Evolutionary conservation across 441 rosid species (phyloP).

Genomic region (Mallotus japonicus): DNA sequence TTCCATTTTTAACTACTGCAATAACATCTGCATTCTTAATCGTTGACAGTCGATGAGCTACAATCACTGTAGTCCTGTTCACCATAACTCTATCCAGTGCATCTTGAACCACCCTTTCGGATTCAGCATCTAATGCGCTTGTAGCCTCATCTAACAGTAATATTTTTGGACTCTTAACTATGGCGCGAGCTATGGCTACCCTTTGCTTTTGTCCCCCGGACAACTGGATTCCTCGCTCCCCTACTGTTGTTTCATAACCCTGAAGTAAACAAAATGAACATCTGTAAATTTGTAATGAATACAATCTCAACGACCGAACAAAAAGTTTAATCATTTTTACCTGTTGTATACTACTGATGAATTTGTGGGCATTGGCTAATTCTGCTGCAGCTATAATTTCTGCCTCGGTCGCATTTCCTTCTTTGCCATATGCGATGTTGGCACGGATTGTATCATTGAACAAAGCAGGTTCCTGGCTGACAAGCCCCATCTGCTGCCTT

Average conservation of each 20-base stretch:
- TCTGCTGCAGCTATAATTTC: slow-evolving; percentile 61
- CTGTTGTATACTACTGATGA: slow-evolving; percentile 66
- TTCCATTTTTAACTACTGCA: slow-evolving; percentile 61
- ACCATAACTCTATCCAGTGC: slow-evolving; percentile 57
- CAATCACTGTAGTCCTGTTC: slow-evolving; percentile 59
- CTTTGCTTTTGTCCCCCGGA: slow-evolving; percentile 79
- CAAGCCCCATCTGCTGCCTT: slow-evolving; percentile 71
- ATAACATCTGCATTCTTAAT: slow-evolving; percentile 59
- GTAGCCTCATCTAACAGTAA: slow-evolving; percentile 66
- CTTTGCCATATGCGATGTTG: slow-evolving; percentile 73
- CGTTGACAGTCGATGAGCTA: slow-evolving; percentile 64
- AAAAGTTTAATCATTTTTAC: slow-evolving; percentile 15
- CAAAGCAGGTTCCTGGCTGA: slow-evolving; percentile 69
- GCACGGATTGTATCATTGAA: slow-evolving; percentile 67
- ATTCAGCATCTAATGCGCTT: slow-evolving; percentile 71
- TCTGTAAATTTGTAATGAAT: neutral
- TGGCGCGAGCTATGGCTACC: slow-evolving; percentile 74
- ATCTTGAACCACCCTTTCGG: slow-evolving; percentile 67
- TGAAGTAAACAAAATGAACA: slow-evolving; percentile 15
- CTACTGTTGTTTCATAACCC: slow-evolving; percentile 67
- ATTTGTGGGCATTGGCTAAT: slow-evolving; percentile 68
- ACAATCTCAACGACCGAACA: neutral
- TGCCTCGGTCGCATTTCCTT: slow-evolving; percentile 53
- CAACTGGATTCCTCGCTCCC: slow-evolving; percentile 72
- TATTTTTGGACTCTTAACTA: slow-evolving; percentile 56